Evolutionary conservation across 2,329 filamentous ascomycete genomes (phyloP), one percentile per base, ranked within the genome.

Genomic region (Cercospora zeina): DNA sequence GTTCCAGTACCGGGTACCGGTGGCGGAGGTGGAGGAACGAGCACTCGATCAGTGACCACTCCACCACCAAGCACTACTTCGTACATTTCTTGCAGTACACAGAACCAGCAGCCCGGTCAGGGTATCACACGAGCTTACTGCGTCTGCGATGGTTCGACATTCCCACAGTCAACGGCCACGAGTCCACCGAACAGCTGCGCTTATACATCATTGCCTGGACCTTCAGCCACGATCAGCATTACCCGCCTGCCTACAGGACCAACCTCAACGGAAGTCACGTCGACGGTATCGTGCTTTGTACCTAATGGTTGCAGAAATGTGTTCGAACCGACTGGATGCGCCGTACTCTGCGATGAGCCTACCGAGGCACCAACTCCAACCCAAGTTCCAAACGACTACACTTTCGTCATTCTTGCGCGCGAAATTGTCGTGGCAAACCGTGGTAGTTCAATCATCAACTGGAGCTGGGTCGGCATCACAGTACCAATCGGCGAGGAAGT

Each of bases 101-200:
- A 53, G 49, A 53, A 53, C 27, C 49, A 53, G 27, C 49, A 53
- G 27, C 49, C 49, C 11, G 49, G 49, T n/a, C 49, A 53, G 9
- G 49, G 49, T 33, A 53, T 53, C 10, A 53, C 49, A 16, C 49
- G 27, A 16, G 49, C 49, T 19, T 53, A 53, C 49, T 53, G 49
- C 27, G 49, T 53, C 4, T 53, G 49, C 27, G 27, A 30, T 33
- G 49, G 49, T 11, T 53, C 49, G 27, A 53, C 49, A 31, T 53
- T 53, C 10, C 21, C 49, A 14, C 49, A 53, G 27, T 53, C 49
- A 9, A 53, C 49, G 19, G 49, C 27, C 10, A 53, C 49, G 27
- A 24, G 31, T 53, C 49, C 49, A 3, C 49, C 49, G 31, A 53
- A 53, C 49, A 53, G 49, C 49, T 53, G 49, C 31, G 49, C 49